Percentiles rank a stretch among this genome's conserved stretches.
Conservation (phyloP, 2,329 filamentous ascomycete genomes). For the Botrytis aclada region DNA sequence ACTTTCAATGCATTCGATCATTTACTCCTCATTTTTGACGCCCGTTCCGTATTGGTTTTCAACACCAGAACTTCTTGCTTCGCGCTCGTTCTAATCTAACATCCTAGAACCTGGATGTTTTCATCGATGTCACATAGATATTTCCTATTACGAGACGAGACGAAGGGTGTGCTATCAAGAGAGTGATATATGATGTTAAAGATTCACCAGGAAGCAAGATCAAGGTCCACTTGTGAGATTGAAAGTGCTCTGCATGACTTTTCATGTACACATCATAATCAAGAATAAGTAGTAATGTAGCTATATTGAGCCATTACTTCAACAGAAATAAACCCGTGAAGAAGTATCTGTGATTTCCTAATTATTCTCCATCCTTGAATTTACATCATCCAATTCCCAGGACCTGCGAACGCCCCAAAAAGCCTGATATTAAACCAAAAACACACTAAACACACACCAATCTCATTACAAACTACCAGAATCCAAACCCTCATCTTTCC, state of each 20-base stretch:
- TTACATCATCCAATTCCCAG: background rate
- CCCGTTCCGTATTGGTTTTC: background rate
- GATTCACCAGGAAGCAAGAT: background rate
- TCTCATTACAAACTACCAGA: background rate
- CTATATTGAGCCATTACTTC: background rate
- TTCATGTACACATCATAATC: no score
- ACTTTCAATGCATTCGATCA: background rate
- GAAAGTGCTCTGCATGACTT: background rate
- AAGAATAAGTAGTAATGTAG: background rate
- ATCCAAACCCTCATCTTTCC: conserved; percentile 37
- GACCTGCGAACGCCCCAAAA: background rate
- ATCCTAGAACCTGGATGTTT: background rate
- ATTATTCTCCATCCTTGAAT: background rate
- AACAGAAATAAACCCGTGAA: background rate
- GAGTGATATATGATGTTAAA: background rate
- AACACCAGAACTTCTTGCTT: background rate
- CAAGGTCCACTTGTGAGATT: background rate
- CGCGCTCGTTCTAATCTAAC: background rate
- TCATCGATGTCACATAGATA: background rate
- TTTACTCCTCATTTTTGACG: background rate
- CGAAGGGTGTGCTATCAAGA: background rate
- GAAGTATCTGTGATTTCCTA: background rate
- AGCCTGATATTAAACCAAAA: background rate
- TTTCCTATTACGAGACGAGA: background rate
- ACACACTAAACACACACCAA: background rate